phyloP scores from a whole-genome alignment of 495 filamentous ascomycete species.

The Echria macrotheca region DNA sequence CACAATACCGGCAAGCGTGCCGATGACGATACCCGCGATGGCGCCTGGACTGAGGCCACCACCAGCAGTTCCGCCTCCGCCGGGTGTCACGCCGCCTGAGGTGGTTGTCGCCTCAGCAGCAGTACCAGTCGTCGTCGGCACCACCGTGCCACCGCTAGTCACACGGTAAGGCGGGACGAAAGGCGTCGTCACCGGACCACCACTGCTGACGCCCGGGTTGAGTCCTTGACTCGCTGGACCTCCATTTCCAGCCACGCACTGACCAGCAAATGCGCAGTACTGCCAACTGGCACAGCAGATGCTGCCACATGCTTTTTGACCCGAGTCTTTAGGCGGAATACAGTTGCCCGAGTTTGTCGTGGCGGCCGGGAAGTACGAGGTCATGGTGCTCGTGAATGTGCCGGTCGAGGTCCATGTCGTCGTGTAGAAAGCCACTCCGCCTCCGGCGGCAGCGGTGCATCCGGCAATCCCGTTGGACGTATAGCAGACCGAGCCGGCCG shows the following conservation, averaged over 20 bases:
- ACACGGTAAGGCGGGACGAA: constrained; percentile 61
- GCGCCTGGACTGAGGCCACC: constrained; percentile 68
- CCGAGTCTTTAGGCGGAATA: constrained; percentile 42
- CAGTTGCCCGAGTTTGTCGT: constrained; percentile 49
- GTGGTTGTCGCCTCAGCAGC: constrained; percentile 43
- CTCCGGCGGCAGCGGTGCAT: constrained; percentile 30
- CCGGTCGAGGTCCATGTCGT: constrained; percentile 68
- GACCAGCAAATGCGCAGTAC: constrained; percentile 51
- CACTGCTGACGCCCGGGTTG: constrained; percentile 37
- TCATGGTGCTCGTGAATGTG: constrained; percentile 64
- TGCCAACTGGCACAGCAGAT: constrained; percentile 71
- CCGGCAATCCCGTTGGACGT: constrained; percentile 49
- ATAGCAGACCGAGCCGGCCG: constrained; percentile 51
- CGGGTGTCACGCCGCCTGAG: constrained; percentile 27
- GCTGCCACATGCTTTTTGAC: constrained; percentile 62
- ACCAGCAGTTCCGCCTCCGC: constrained; percentile 21
- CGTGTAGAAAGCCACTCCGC: constrained; percentile 58
- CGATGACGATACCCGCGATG: constrained; percentile 93
- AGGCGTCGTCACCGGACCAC: constrained; percentile 33
- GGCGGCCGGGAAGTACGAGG: constrained; percentile 33
- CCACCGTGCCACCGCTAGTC: constrained; percentile 54
- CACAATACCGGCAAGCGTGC: constrained; percentile 68
- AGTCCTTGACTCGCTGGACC: constrained; percentile 29
- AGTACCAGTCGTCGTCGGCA: constrained; percentile 10
- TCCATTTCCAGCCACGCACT: constrained; percentile 40